Evolutionary conservation across 768 basidiomycete species (phyloP), one percentile per base, ranked within the genome.

Genomic region (Hericium coralloides): DNA sequence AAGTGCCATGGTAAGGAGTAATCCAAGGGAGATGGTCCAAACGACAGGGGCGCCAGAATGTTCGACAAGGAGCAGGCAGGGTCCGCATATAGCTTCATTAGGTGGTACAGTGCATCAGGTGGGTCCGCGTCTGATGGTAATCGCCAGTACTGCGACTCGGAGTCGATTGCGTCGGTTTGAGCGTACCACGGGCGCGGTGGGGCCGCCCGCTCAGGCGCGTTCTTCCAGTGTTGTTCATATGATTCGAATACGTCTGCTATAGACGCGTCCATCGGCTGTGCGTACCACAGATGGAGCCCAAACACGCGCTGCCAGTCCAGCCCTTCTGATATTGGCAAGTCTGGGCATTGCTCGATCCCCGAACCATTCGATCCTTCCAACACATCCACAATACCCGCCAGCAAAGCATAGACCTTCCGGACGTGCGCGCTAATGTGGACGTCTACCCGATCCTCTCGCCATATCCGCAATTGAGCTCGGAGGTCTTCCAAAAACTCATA

Each of bases 251-350:
- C 85, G 45, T 87, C 80, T 2, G 81, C 74, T 57, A 93, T 81
- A 4, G 89, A 74, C 2, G 86, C 78, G 58, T 89, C 80, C 61
- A 92, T 76, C 2, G 82, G 77, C 45, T 85, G 78, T 0, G 83
- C 84, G 68, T 85, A 98, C 97, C 97, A 99, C 36, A 98, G 72
- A 59, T 86, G 85, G 47, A 98, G 72, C 2, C 92, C 97, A 66
- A 98, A 90, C 0, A 86, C 85, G 18, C 93, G 83, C 68, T 93
- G 95, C 97, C 97, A 99, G 67, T 97, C 95, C 54, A 98, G 70
- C 0, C 82, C 88, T 53, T 84, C 74, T 17, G 83, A 75, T 4
- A 97, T 74, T 55, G 81, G 73, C 25, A 91, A 66, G 55, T 86
- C 83, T 12, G 74, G 67, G 65, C 76, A 77, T 49, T 79, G 80